Evolutionary conservation across 2,329 filamentous ascomycete genomes (phyloP), one percentile per base, ranked within the genome.

Genomic region (Fusarium sp.): DNA sequence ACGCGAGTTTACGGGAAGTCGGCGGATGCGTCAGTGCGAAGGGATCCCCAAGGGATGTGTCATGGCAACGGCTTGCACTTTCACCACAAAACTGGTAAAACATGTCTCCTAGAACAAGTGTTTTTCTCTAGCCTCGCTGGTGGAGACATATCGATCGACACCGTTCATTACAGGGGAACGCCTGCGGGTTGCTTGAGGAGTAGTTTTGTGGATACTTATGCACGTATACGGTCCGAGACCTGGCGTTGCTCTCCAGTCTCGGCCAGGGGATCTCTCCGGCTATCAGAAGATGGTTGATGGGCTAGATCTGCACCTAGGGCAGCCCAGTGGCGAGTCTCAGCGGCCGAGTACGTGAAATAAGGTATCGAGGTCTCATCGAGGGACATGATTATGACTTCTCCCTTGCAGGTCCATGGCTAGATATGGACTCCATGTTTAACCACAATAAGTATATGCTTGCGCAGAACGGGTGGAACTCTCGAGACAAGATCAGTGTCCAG

Each of bases 191-290:
- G 35, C 38, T 40, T 31, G 22, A 47, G 60, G 24, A 35, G 34
- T 60, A 24, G 29, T 24, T 59, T 61, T 59, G 69, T 70, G 56
- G 66, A 45, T 38, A 57, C 22, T 18, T 20, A 58, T 27, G 27
- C 34, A 35, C 34, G 38, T 31, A 42, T 38, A 11, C 35, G 22
- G 34, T 56, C 42, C 38, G 59, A 69, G 60, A 59, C 62, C 22
- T 57, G 60, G 60, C 47, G 31, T 54, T 60, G 62, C 37, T 58
- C 45, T 37, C 35, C 13, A 37, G 62, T 59, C 47, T 60, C 54
- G 58, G 57, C 20, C 11, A 50, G 27, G 62, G 22, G 20, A 45
- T 11, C 24, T 34, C 27, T 27, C 22, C 5, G n/a, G 22, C 14
- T 18, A 22, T 31, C 47, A 42, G 50, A 45, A 20, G 37, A 52